phyloP scores from a whole-genome alignment of 352 stramenopile species.

The Pythium aristosporum region DNA sequence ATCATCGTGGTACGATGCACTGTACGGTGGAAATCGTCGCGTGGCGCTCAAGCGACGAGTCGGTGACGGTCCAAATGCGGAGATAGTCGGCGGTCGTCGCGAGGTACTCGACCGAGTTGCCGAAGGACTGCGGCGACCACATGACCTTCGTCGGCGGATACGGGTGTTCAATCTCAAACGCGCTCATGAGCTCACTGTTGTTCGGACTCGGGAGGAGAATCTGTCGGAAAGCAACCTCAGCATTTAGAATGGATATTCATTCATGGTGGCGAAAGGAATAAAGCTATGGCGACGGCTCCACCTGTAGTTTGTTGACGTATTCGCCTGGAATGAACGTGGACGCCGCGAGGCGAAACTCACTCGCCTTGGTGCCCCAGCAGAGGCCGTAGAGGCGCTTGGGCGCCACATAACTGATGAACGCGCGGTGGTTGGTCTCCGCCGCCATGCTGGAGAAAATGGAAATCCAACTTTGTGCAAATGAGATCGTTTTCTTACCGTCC shows the following conservation, averaged over 20 bases:
- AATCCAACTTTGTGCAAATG: not conserved
- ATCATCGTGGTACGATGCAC: not conserved
- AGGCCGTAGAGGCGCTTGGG: slow-evolving; percentile 72
- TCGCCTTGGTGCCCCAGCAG: slow-evolving; percentile 67
- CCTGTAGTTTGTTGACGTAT: slow-evolving; percentile 89
- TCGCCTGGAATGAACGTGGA: slow-evolving; percentile 82
- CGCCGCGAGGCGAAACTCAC: slow-evolving; percentile 59
- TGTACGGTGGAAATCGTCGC: slow-evolving; percentile 74
- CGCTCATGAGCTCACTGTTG: slow-evolving; percentile 54
- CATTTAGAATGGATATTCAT: too few relatives aligned
- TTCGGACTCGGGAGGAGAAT: slow-evolving; percentile 60
- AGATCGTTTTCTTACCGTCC: not conserved
- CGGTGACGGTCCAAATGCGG: slow-evolving; percentile 72
- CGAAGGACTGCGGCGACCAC: slow-evolving; percentile 69
- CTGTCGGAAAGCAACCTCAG: slow-evolving; percentile 20
- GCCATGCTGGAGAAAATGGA: too few relatives aligned
- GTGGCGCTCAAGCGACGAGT: slow-evolving; percentile 72
- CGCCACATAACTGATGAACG: slow-evolving; percentile 73
- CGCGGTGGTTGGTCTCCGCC: slow-evolving; percentile 23
- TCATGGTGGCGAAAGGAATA: not conserved
- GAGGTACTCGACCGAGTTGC: slow-evolving; percentile 59
- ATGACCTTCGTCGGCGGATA: slow-evolving; percentile 88
- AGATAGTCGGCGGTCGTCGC: slow-evolving; percentile 85
- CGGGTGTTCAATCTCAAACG: slow-evolving; percentile 78
- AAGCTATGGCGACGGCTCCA: slow-evolving; percentile 22